Conservation (phyloP, 768 basidiomycete species). For the Cystobasidium ongulense region DNA sequence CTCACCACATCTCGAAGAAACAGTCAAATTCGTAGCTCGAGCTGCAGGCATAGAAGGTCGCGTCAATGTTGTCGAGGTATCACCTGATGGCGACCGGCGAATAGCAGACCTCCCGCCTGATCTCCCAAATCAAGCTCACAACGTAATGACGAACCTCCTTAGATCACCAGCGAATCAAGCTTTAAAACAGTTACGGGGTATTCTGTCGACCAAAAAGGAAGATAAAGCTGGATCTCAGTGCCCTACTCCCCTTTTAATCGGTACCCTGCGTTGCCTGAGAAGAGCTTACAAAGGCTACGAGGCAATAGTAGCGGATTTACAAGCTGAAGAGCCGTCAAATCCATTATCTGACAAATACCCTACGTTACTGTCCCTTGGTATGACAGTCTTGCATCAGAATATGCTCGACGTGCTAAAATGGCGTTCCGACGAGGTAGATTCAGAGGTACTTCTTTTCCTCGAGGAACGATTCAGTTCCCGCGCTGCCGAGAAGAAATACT, state of each 20-base stretch:
- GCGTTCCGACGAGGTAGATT: conserved; percentile 36
- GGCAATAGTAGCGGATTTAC: conserved; percentile 8
- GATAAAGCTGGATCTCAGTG: not conserved
- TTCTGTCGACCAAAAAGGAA: conserved; percentile 33
- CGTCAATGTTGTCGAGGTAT: conserved; percentile 34
- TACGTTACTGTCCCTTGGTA: conserved; percentile 37
- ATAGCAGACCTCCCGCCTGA: not conserved
- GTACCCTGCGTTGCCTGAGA: conserved; percentile 37
- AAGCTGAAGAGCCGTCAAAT: conserved; percentile 27
- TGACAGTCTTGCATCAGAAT: conserved; percentile 38
- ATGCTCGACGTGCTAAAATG: conserved; percentile 38
- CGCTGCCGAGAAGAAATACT: conserved; percentile 24
- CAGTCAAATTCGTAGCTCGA: conserved; percentile 40
- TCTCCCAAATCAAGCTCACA: conserved; percentile 34
- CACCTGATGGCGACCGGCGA: conserved; percentile 27
- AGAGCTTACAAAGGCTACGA: conserved; percentile 39
- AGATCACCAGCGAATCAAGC: conserved; percentile 43
- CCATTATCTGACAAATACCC: conserved; percentile 33
- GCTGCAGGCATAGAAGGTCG: conserved; percentile 40
- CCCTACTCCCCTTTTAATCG: conserved; percentile 39
- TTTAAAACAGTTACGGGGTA: conserved; percentile 36
- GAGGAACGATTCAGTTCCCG: conserved; percentile 30
- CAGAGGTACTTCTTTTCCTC: conserved; percentile 40
- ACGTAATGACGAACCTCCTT: conserved; percentile 41
- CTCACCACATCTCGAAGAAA: conserved; percentile 33